Conservation (phyloP, 2,329 filamentous ascomycete species). For the Decorospora gaudefroyi region DNA sequence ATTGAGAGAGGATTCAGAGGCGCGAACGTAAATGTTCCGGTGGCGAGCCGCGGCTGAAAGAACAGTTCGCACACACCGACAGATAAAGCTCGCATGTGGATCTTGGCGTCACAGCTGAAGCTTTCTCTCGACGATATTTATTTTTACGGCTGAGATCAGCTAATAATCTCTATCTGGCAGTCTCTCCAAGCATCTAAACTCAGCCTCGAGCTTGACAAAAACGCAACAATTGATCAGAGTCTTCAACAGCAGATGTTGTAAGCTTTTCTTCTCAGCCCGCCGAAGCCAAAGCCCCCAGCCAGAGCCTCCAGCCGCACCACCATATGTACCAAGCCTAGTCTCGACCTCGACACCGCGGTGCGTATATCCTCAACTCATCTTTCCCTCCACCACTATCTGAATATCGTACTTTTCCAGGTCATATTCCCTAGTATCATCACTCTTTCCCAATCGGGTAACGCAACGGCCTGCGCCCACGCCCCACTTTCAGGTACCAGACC, state of each 20-base stretch:
- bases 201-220: not conserved
- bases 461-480: slow-evolving; percentile 17
- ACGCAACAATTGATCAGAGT: slow-evolving; percentile 1
- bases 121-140: slow-evolving; percentile 2
- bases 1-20: no score
- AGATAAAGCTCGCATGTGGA: no score
- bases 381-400: slow-evolving; percentile 4
- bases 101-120: not conserved
- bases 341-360: not conserved
- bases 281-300: slow-evolving; percentile 27
- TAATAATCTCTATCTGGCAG: slow-evolving; percentile 1
- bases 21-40: no score
- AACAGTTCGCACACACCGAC: no score
- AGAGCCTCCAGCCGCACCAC: slow-evolving; percentile 36
- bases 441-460: slow-evolving; percentile 27
- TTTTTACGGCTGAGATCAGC: slow-evolving; percentile 15
- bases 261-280: no score
- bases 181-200: no score
- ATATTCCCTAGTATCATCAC: slow-evolving; percentile 25
- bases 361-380: not conserved
- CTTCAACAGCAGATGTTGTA: no score
- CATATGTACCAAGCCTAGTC: slow-evolving; percentile 23
- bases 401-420: not conserved
- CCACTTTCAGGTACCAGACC: slow-evolving; percentile 29
- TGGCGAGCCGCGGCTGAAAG: no score